phyloP scores from a whole-genome alignment of 2,329 filamentous ascomycete genomes.

The Ophiocordyceps sinensis region DNA sequence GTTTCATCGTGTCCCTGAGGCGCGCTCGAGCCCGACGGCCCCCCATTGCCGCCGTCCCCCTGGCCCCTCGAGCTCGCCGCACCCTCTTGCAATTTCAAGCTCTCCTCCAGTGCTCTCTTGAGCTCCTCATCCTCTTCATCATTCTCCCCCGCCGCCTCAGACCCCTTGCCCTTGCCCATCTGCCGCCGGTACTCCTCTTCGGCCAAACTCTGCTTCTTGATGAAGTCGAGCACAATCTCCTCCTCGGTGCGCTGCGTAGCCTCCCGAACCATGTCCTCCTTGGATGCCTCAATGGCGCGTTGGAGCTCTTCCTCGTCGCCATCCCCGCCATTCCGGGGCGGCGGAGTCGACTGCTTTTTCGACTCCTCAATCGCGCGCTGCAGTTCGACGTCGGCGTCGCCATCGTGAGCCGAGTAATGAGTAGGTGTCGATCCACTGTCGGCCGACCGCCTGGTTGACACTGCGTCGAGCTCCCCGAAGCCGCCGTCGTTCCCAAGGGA shows the following conservation, averaged over 20 bases:
- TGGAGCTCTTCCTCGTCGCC: slow-evolving; percentile 31
- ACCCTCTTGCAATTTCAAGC: slow-evolving; percentile 26
- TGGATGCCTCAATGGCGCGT: slow-evolving; percentile 30
- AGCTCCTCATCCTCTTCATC: slow-evolving; percentile 39
- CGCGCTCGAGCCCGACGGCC: slow-evolving; percentile 7
- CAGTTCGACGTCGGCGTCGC: slow-evolving; percentile 21
- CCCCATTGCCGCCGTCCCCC: slow-evolving; percentile 4
- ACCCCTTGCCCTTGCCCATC: slow-evolving; percentile 16
- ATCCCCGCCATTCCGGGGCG: slow-evolving; percentile 15
- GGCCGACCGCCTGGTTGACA: not conserved
- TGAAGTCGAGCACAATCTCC: slow-evolving; percentile 60
- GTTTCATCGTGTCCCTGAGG: not conserved
- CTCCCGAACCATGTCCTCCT: slow-evolving; percentile 26
- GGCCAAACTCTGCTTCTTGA: slow-evolving; percentile 60
- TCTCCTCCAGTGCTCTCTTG: slow-evolving; percentile 38
- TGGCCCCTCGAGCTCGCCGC: slow-evolving; percentile 5
- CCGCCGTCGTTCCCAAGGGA: slow-evolving; percentile 7
- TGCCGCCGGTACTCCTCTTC: slow-evolving; percentile 42
- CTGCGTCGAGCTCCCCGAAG: slow-evolving; percentile 6
- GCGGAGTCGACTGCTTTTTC: slow-evolving; percentile 9
- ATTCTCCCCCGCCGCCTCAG: slow-evolving; percentile 12
- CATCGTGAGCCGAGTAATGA: not conserved
- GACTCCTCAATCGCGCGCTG: slow-evolving; percentile 27
- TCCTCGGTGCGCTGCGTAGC: slow-evolving; percentile 43
- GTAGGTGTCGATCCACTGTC: not conserved